Base-by-base conservation (phyloP, 148 eudicot genomes). In the Talinum fruticosum region DNA sequence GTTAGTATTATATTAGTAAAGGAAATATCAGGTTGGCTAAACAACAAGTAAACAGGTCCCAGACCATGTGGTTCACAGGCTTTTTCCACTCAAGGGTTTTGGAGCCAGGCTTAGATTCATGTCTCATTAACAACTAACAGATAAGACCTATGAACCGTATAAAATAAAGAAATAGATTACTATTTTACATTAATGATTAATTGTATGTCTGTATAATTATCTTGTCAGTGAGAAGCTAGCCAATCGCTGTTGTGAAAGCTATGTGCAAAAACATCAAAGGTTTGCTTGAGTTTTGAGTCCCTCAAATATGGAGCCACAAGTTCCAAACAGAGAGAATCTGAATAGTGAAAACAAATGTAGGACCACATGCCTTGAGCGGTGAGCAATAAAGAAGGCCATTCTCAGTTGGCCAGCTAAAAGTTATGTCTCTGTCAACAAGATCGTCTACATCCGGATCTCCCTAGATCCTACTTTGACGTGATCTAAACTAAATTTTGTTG, bases 41-140 rank as follows among this genome's bases (percentile, higher is more conserved):
- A 38, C 3, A 71, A 83, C 76, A 65, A 79, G 66, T 34, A 41
- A 79, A 79, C 69, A 76, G 78, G 66, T 28, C 66, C 34, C 34
- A 28, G 14, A 36, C 85, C 84, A 82, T 72, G 79, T 80, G 87
- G 72, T 54, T 70, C 44, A 16, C 68, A 71, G 59, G 82, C 29
- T 59, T n/a, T 59, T n/a, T 59, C 65, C 29, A 23, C 65, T 45
- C 79, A 49, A 83, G 45, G 68, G 64, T 66, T 72, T 83, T 72
- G 80, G 80, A 75, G 72, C 77, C 61, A 76, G 65, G 79, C 71
- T 79, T 83, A 73, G 85, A 79, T 79, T 83, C 71, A 79, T 79
- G 85, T 83, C 79, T 83, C 77, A 51, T 71, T 83, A 70, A 75
- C 79, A 71, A 78, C 78, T 75, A 71, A 35, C 79, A 47, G 66